phyloP scores from a whole-genome alignment of 2,329 filamentous ascomycete genomes.

The Diaporthe sp. region DNA sequence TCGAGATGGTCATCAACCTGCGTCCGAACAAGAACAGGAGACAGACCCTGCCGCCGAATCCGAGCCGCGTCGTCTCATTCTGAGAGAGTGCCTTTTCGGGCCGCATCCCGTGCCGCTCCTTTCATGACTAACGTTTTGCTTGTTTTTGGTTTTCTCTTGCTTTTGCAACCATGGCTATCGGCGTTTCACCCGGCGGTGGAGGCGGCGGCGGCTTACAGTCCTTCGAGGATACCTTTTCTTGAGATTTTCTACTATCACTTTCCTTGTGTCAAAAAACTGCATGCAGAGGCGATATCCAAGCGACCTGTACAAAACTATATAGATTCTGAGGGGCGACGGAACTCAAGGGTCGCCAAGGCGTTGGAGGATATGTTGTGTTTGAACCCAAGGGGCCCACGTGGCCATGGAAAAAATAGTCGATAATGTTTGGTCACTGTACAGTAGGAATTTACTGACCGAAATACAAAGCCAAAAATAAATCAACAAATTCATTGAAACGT shows the following conservation, averaged over 20 bases:
- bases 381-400: not conserved
- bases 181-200: constrained; percentile 28
- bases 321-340: constrained; percentile 23
- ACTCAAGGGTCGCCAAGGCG: constrained; percentile 24
- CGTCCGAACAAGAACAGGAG: constrained; percentile 57
- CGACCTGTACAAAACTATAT: constrained; percentile 39
- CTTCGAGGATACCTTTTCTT: constrained; percentile 26
- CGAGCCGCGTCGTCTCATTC: constrained; percentile 59
- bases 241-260: constrained; percentile 12
- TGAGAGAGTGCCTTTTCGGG: constrained; percentile 43
- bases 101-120: constrained; percentile 36
- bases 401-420: constrained; percentile 27
- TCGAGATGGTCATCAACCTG: constrained; percentile 87
- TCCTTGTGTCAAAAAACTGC: constrained; percentile 26
- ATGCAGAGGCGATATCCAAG: constrained; percentile 26
- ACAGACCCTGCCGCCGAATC: constrained; percentile 52
- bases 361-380: not conserved
- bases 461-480: constrained; percentile 16
- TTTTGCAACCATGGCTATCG: constrained; percentile 33
- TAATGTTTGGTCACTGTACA: constrained; percentile 39
- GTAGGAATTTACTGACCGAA: constrained; percentile 22
- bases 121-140: constrained; percentile 42
- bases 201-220: constrained; percentile 26
- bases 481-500: not conserved
- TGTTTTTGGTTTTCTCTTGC: constrained; percentile 29